A percentile compares a stretch with the other conserved stretches of the same genome.
phyloP scores from a whole-genome alignment of 2,329 filamentous ascomycete genomes.

The Amauroascus verrucosus region DNA sequence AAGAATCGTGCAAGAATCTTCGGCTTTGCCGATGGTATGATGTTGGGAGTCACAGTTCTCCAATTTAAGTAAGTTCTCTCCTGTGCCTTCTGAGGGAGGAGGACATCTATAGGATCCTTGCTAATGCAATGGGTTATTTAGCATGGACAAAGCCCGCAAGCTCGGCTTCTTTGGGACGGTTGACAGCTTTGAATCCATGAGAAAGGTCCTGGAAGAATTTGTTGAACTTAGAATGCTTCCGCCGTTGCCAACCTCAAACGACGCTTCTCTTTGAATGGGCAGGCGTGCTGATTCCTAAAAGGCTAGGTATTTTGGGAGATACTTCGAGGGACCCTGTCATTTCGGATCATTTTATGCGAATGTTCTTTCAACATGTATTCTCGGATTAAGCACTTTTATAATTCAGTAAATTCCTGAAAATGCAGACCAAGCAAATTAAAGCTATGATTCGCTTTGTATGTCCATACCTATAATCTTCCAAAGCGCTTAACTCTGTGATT shows the following conservation, averaged over 20 bases:
- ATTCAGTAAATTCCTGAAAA: too few species aligned
- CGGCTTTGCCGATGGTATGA: conserved; percentile 36
- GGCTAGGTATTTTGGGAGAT: neutral
- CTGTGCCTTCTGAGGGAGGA: neutral
- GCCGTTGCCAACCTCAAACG: conserved; percentile 10
- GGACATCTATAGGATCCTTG: neutral
- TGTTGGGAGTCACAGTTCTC: conserved; percentile 25
- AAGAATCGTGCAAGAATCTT: conserved; percentile 38
- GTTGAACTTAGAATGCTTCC: conserved; percentile 37
- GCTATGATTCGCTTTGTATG: too few species aligned
- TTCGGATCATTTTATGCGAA: too few species aligned
- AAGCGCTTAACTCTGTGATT: too few species aligned
- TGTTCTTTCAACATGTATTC: too few species aligned
- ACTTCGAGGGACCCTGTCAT: too few species aligned
- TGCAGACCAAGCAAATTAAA: too few species aligned
- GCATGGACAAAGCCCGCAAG: conserved; percentile 39
- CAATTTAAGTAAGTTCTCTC: conserved; percentile 23
- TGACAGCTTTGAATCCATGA: conserved; percentile 37
- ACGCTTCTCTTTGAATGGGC: neutral
- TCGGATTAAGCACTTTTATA: neutral
- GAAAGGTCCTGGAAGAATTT: conserved; percentile 35
- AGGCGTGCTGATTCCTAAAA: neutral
- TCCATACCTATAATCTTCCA: too few species aligned
- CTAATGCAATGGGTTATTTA: conserved; percentile 13
- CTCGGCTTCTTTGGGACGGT: conserved; percentile 41